Base-by-base conservation (phyloP, 2,329 filamentous ascomycete species). In the Laburnicola sp. region DNA sequence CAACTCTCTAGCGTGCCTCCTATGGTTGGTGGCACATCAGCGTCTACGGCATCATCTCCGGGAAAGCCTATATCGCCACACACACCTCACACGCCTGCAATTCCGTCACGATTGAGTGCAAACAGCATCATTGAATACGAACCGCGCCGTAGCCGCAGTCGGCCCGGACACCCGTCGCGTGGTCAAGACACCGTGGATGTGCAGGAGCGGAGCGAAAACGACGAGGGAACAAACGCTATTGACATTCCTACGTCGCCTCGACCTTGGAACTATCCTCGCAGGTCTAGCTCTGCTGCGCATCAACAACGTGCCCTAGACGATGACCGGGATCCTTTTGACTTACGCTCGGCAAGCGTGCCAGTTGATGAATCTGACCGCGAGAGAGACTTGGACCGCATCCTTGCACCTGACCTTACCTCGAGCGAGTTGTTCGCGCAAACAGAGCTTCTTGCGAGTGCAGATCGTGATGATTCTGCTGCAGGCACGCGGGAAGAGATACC, bases 51-150 rank as follows among this genome's bases (percentile, higher is more conserved):
- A 0, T 93, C 91, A 0, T 97, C 92, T 7, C 92, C 92, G 1
- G 90, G 77, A 50, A 96, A 96, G 64, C 90, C 91, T 0, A 82
- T 95, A 16, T 96, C 91, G 2, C 91, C 89, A 7, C 91, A 93
- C 66, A 96, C 90, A 0, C 91, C 92, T 1, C 92, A 97, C 66
- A 96, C 91, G 0, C 94, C 94, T 3, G 91, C 92, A 8, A 91
- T 97, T 26, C 93, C 93, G 21, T 97, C 92, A 6, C 84, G 94
- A n/a, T 77, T 99, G 22, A 96, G 91, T 66, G 91, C 94, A 56
- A 92, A 95, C 66, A 94, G 89, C 45, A 90, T 94, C 53, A 85
- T 86, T 37, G 87, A 90, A 58, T 88, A 91, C 64, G 73, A 76
- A 44, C 63, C 66, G 11, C 66, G 57, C 23, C 63, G 67, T 32